phyloP scores from a whole-genome alignment of 352 stramenopile genomes.

The Phytophthora melonis region DNA sequence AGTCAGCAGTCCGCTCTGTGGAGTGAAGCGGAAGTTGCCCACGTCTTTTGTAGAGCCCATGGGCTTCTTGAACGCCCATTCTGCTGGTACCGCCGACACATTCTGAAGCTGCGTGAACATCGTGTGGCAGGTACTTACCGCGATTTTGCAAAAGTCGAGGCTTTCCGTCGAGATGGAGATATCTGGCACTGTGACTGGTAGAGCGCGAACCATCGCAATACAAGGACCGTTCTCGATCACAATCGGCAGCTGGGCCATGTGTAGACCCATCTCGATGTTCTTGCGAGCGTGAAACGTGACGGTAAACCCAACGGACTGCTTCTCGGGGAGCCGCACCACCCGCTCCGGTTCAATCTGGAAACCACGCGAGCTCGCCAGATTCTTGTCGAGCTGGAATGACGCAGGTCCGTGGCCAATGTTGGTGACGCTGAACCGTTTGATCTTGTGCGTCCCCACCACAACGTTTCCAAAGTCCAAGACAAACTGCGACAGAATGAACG shows the following conservation, averaged over 20 bases:
- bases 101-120: conserved; percentile 95
- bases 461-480: conserved; percentile 96
- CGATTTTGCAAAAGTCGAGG: conserved; percentile 92
- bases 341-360: conserved; percentile 95
- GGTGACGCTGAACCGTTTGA: conserved; percentile 93
- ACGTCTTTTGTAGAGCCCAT: conserved; percentile 87
- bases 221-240: conserved; percentile 92
- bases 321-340: conserved; percentile 93
- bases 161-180: conserved; percentile 82
- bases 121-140: conserved; percentile 88
- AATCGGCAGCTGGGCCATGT: conserved; percentile 87
- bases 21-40: conserved; percentile 82
- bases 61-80: conserved; percentile 93
- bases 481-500: conserved; percentile 92
- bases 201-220: conserved; percentile 86
- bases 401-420: conserved; percentile 90
- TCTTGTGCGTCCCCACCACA: conserved; percentile 91
- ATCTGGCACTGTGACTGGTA: conserved; percentile 93
- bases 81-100: conserved; percentile 81
- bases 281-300: conserved; percentile 93
- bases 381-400: conserved; percentile 94
- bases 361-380: conserved; percentile 80
- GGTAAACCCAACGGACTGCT: conserved; percentile 88
- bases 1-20: conserved; percentile 74
- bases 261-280: conserved; percentile 78